These are phyloP conservation scores for Berberis thunbergii DNA, from an alignment of 164 flowering plant genomes.

Conservation along the genomic window DNA sequence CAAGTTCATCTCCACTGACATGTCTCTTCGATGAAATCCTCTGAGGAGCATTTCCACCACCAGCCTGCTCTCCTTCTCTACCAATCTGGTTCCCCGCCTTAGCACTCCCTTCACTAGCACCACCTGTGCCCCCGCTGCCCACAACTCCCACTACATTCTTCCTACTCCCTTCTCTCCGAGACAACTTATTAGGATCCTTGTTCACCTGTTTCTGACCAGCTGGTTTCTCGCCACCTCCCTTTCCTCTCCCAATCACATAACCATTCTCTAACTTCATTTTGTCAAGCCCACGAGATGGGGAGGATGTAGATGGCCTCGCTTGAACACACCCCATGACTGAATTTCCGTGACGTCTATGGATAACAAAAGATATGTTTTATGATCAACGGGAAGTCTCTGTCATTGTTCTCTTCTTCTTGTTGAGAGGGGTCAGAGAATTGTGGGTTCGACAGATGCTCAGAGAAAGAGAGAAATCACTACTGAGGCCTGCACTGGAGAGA, in stretches of 20 bases:
- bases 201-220: constrained; percentile 20
- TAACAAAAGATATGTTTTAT: too few relatives aligned
- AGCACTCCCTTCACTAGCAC: not conserved
- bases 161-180: not conserved
- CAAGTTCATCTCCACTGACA: constrained; percentile 24
- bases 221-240: constrained; percentile 21
- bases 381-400: too few relatives aligned
- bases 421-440: not conserved
- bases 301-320: constrained; percentile 21
- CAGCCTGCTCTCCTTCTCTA: constrained; percentile 11
- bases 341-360: not conserved
- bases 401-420: not conserved
- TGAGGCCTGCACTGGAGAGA: constrained; percentile 3
- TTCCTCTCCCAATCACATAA: constrained; percentile 18
- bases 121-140: not conserved
- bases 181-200: constrained; percentile 1
- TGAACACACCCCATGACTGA: constrained; percentile 44
- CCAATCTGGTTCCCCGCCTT: constrained; percentile 5
- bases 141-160: not conserved
- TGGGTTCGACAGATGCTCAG: not conserved
- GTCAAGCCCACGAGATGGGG: constrained; percentile 27
- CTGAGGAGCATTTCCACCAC: constrained; percentile 13
- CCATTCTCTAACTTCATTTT: constrained; percentile 43
- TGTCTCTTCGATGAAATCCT: constrained; percentile 4
- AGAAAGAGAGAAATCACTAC: not conserved